These are phyloP conservation scores for Alternaria sp. DNA, from an alignment of 2,329 filamentous ascomycete species.

Conservation along the genomic window DNA sequence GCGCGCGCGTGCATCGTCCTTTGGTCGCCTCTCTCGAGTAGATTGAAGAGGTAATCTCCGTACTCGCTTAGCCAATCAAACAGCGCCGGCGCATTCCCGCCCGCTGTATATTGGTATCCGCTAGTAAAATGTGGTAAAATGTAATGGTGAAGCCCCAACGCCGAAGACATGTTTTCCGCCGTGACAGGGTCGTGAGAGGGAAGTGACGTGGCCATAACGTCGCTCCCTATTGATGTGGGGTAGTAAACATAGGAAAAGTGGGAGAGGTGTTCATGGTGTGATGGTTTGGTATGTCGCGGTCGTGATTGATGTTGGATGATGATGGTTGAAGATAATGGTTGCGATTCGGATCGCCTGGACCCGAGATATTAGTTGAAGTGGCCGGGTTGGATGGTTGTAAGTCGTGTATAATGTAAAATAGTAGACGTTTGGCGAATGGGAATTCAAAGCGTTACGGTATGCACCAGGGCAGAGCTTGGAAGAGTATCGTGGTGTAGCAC, in stretches of 20 bases:
- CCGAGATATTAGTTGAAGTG: constrained; percentile 32
- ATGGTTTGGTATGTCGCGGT: constrained; percentile 3
- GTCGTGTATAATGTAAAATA: constrained; percentile 8
- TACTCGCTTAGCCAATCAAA: constrained; percentile 19
- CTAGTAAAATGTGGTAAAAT: constrained; percentile 8
- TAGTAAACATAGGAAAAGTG: constrained; percentile 35
- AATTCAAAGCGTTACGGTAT: constrained; percentile 23
- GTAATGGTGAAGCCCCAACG: constrained; percentile 9
- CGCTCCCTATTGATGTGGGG: constrained; percentile 13
- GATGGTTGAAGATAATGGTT: constrained; percentile 27
- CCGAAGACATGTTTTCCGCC: constrained; percentile 15
- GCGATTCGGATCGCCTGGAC: constrained; percentile 47
- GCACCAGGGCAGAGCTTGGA: constrained; percentile 28
- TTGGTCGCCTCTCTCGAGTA: not conserved
- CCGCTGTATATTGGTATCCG: constrained; percentile 4
- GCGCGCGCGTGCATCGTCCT: not conserved
- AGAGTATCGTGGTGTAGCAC: constrained; percentile 25
- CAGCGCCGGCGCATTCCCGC: constrained; percentile 4
- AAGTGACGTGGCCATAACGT: constrained; percentile 17
- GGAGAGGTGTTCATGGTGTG: constrained; percentile 16
- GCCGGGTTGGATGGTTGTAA: constrained; percentile 14
- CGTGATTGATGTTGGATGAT: constrained; percentile 14
- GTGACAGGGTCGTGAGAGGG: constrained; percentile 8
- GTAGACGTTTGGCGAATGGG: constrained; percentile 9
- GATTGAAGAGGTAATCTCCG: constrained; percentile 10